These are phyloP conservation scores for Medicago arabica DNA, from an alignment of 306 rosid species.

Conservation along the genomic window DNA sequence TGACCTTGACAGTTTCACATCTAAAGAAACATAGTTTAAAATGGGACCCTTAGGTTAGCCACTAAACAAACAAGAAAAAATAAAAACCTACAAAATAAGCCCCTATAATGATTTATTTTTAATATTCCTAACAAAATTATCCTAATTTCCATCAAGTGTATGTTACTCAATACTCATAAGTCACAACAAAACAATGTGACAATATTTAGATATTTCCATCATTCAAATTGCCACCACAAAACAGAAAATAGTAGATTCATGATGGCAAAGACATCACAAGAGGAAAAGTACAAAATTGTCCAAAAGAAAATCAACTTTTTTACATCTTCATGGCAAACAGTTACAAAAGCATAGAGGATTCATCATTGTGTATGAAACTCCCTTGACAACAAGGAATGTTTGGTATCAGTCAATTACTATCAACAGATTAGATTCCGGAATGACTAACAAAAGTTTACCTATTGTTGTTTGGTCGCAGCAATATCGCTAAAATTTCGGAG, in stretches of 20 bases:
- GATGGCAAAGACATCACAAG: slow-evolving; percentile 38
- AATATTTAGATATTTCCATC: slow-evolving; percentile 38
- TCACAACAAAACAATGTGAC: slow-evolving; percentile 38
- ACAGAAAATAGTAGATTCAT: slow-evolving; percentile 23
- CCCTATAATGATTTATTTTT: not conserved
- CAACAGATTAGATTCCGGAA: slow-evolving; percentile 28
- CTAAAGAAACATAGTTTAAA: slow-evolving; percentile 39
- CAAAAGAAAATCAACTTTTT: slow-evolving; percentile 36
- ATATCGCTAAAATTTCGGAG: slow-evolving; percentile 65
- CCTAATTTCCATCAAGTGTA: slow-evolving; percentile 37
- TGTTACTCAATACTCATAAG: slow-evolving; percentile 27
- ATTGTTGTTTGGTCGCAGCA: slow-evolving; percentile 59
- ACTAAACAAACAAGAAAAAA: slow-evolving; percentile 41
- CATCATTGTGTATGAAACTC: slow-evolving; percentile 45
- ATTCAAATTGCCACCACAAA: slow-evolving; percentile 44
- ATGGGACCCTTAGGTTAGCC: slow-evolving; percentile 40
- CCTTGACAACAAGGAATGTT: slow-evolving; percentile 2
- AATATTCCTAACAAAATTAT: slow-evolving; percentile 14
- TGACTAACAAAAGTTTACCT: slow-evolving; percentile 46
- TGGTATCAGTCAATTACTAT: slow-evolving; percentile 35
- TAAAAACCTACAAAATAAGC: slow-evolving; percentile 12
- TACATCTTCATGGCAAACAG: slow-evolving; percentile 48
- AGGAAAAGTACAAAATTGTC: slow-evolving; percentile 36
- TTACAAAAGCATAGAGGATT: slow-evolving; percentile 45
- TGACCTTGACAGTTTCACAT: slow-evolving; percentile 20